Conservation (phyloP, 306 rosid genomes). For the Styphnolobium japonicum region DNA sequence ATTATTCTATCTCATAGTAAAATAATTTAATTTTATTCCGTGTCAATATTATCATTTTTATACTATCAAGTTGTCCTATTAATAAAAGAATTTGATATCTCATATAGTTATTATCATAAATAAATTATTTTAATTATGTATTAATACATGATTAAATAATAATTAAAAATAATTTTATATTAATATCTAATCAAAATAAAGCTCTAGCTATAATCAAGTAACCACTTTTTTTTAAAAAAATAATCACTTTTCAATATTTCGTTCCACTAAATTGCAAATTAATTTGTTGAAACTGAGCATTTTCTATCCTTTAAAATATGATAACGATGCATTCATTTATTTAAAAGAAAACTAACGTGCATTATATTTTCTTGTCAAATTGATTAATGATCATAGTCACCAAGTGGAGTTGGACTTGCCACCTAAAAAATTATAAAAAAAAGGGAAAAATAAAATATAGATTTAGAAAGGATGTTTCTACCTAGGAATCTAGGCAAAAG, state of each 20-base stretch:
- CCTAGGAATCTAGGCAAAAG: slow-evolving; percentile 61
- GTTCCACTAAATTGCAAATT: not conserved
- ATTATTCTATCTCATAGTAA: not conserved
- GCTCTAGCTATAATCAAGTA: not conserved
- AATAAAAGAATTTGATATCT: no score
- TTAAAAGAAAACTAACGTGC: not conserved
- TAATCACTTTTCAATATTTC: not conserved
- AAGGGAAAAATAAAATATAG: not conserved
- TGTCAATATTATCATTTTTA: no score
- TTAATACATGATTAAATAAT: not conserved
- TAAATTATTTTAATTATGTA: not conserved
- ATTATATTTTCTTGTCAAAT: not conserved
- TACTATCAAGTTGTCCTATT: no score
- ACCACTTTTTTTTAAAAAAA: no score
- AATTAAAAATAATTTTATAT: not conserved
- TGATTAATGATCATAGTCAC: slow-evolving; percentile 7
- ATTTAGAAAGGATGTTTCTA: slow-evolving; percentile 29
- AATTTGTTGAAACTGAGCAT: not conserved
- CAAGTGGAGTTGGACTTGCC: slow-evolving; percentile 27
- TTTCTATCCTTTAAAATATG: not conserved
- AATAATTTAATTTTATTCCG: not conserved
- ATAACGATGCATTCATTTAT: not conserved
- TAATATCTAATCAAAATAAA: not conserved
- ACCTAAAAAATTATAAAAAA: slow-evolving; percentile 17
- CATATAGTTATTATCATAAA: no score